Evolutionary conservation across 306 rosid genomes (phyloP).

Genomic region (Pyrus communis): DNA sequence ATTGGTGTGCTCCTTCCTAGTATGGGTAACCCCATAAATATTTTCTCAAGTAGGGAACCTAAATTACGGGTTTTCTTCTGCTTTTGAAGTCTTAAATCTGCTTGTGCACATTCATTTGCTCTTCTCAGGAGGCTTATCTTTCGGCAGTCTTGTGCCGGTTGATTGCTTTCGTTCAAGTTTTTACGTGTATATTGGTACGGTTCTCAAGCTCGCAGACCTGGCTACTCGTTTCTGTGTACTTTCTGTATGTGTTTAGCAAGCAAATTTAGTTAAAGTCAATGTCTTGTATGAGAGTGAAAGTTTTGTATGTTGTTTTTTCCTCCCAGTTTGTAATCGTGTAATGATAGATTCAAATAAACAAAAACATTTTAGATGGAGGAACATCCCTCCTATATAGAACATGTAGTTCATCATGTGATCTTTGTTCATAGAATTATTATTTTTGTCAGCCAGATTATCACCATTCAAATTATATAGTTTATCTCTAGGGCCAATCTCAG

Average conservation of each 20-base stretch:
- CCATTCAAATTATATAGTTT: too few species aligned
- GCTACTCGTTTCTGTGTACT: slow-evolving; percentile 12
- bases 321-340: not conserved
- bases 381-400: not conserved
- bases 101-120: not conserved
- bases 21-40: slow-evolving; percentile 12
- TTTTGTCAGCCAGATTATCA: too few species aligned
- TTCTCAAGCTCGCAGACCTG: not conserved
- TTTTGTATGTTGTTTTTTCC: not conserved
- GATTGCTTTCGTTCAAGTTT: not conserved
- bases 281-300: not conserved
- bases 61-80: slow-evolving; percentile 5
- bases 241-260: not conserved
- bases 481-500: too few species aligned
- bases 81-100: not conserved
- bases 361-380: not conserved
- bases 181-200: not conserved
- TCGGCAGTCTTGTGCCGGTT: not conserved
- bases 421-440: too few species aligned
- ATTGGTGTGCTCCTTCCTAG: slow-evolving; percentile 1
- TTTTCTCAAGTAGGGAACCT: not conserved
- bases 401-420: too few species aligned
- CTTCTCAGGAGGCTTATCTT: slow-evolving; percentile 1
- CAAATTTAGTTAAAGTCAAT: not conserved
- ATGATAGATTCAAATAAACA: slow-evolving; percentile 6